Base-by-base conservation (phyloP, 2,329 filamentous ascomycete genomes). In the Ceratocystis colombiana region DNA sequence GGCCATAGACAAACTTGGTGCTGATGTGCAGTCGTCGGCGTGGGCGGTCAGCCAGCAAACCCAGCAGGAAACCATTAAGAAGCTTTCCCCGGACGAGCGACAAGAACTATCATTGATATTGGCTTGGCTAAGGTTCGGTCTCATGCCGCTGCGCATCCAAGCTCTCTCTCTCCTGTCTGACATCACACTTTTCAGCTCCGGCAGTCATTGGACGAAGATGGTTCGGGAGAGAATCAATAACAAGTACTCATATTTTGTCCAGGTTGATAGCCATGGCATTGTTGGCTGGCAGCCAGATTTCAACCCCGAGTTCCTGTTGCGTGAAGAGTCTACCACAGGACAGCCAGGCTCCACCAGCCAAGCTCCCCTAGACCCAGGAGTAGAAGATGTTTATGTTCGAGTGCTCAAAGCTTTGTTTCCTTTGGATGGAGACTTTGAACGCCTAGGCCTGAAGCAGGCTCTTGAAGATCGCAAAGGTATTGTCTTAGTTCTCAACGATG, bases 101-200 rank as follows among this genome's bases (percentile, higher is more conserved):
- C 45, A 28, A n/a, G 62, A 64, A n/a, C 20, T 64, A 15, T 64
- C 44, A 8, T 64, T 64, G 22, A 64, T 64, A 15, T 15, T 64
- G 22, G 25, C 62, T 10, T 64, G 62, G 62, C 45, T 64, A 17
- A 46, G 37, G 6, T 20, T 64, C 10, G 62, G 62, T n/a, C 53
- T 64, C 28, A 64, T 64, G 46, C 45, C 62, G n/a, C 37, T 64
- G 62, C 15, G 62, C 3, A 30, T 64, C 8, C 62, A 64, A 30
- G 62, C 62, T 17, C 41, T 64, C 17, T 37, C 62, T 12, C 50
- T 64, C 17, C 10, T 64, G 50, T 50, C 62, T 20, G 62, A 64
- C 7, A 25, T 64, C 6, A 30, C 62, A 15, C 25, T 64, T 12
- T 17, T 28, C 4, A 64, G 62, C 33, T 50, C 62, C 0, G 45